Evolutionary conservation across 2,329 filamentous ascomycete genomes (phyloP).

Genomic region (Botrytis pseudocinerea): DNA sequence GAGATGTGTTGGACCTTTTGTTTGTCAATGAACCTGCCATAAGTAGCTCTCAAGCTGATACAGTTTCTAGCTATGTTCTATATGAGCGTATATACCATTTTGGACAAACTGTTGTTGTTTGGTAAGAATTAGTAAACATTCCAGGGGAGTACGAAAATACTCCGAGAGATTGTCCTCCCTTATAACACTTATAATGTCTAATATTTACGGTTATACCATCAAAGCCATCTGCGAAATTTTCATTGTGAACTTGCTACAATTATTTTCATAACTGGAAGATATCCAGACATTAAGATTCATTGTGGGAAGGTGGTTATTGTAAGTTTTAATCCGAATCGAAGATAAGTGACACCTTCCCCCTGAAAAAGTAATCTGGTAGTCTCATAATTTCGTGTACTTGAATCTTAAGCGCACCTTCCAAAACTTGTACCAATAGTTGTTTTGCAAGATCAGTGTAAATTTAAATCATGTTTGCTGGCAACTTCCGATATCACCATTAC

Average conservation of each 20-base stretch:
- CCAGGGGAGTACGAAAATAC: no score
- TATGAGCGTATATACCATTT: not conserved
- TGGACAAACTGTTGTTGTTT: not conserved
- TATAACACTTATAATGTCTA: rapidly evolving
- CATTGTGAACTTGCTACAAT: not conserved
- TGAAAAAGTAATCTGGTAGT: not conserved
- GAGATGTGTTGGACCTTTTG: not conserved
- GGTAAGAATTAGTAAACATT: not conserved
- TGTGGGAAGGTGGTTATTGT: not conserved
- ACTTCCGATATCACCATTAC: not conserved
- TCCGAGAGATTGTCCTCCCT: not conserved
- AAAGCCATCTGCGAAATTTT: not conserved
- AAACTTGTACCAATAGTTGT: not conserved
- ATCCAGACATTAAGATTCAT: not conserved
- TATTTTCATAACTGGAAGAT: rapidly evolving
- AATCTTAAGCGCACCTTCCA: not conserved
- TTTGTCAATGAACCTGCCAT: not conserved
- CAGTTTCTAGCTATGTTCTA: not conserved
- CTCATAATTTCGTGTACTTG: not conserved
- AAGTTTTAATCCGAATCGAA: not conserved
- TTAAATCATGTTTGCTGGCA: not conserved
- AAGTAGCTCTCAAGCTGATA: not conserved
- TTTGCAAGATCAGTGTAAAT: not conserved
- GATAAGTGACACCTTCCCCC: not conserved
- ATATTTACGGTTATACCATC: not conserved